phyloP scores from a whole-genome alignment of 805 yeast species.

The Yarrowia bubula region DNA sequence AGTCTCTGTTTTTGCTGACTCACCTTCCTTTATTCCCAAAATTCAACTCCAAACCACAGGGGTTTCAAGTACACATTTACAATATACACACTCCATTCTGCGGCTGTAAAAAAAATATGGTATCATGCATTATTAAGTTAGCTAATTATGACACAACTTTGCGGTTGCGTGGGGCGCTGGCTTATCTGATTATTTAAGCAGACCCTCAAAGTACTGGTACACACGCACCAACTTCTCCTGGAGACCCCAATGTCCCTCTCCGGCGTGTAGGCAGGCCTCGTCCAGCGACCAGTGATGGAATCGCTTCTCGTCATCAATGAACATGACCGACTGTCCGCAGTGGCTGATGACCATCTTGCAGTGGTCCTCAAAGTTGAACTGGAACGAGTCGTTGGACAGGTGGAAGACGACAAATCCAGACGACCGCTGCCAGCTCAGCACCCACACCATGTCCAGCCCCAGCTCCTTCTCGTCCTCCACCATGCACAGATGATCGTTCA shows the following conservation, averaged over 20 bases:
- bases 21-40: background rate
- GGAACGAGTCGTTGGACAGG: slow-evolving; percentile 86
- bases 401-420: slow-evolving; percentile 86
- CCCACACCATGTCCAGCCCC: slow-evolving; percentile 45
- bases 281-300: slow-evolving; percentile 31
- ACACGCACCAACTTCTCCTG: slow-evolving; percentile 24
- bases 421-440: slow-evolving; percentile 79
- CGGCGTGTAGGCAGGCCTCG: slow-evolving; percentile 7
- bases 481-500: slow-evolving; percentile 84
- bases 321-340: slow-evolving; percentile 72
- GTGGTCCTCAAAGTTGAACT: slow-evolving; percentile 94
- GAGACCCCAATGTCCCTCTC: slow-evolving; percentile 13
- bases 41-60: background rate
- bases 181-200: background rate
- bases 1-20: background rate
- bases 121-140: slow-evolving; percentile 26
- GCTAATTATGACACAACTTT: slow-evolving; percentile 9
- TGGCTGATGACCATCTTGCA: slow-evolving; percentile 80
- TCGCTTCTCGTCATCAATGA: slow-evolving; percentile 48
- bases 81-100: background rate
- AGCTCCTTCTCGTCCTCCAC: slow-evolving; percentile 20
- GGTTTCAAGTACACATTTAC: too few species aligned
- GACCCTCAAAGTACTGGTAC: slow-evolving; percentile 22
- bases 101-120: background rate
- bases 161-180: background rate